Conservation (phyloP, 345 rosid genomes). For the Sisymbrium irio region DNA sequence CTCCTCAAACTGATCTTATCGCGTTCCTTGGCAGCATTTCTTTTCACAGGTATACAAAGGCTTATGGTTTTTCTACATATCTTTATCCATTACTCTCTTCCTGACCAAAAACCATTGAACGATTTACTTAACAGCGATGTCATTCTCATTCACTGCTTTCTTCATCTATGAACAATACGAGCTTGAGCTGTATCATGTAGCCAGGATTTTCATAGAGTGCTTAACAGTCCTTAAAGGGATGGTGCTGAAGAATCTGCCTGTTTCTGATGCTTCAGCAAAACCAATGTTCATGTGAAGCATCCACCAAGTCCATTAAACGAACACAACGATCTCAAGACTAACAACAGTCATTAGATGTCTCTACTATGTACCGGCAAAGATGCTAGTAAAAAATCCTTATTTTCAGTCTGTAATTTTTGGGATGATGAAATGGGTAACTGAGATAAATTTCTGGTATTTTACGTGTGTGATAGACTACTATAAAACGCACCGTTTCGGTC, state of each 20-base stretch:
- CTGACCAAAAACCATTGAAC: conserved; percentile 17
- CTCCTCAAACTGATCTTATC: conserved; percentile 42
- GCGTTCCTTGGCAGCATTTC: conserved; percentile 36
- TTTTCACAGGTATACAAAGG: conserved; percentile 52
- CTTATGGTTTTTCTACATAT: neutral
- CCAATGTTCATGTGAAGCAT: conserved; percentile 34
- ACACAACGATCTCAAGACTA: neutral
- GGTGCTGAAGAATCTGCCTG: conserved; percentile 39
- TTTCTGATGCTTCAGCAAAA: conserved; percentile 25
- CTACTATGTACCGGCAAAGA: neutral
- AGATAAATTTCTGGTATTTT: neutral
- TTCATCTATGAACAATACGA: conserved; percentile 83
- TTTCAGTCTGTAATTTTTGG: neutral
- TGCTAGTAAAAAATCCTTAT: conserved; percentile 3
- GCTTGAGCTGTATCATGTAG: conserved; percentile 52
- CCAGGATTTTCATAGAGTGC: conserved; percentile 29
- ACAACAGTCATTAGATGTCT: conserved; percentile 3
- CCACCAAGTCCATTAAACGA: neutral
- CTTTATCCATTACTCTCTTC: neutral
- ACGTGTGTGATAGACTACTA: neutral
- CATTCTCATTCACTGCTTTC: conserved; percentile 68
- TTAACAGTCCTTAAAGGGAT: conserved; percentile 28
- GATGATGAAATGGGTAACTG: too few relatives aligned
- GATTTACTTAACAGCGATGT: conserved; percentile 52
- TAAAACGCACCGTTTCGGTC: conserved; percentile 8